Base-by-base conservation (phyloP, 2,329 filamentous ascomycete genomes). In the Alternaria alternata region DNA sequence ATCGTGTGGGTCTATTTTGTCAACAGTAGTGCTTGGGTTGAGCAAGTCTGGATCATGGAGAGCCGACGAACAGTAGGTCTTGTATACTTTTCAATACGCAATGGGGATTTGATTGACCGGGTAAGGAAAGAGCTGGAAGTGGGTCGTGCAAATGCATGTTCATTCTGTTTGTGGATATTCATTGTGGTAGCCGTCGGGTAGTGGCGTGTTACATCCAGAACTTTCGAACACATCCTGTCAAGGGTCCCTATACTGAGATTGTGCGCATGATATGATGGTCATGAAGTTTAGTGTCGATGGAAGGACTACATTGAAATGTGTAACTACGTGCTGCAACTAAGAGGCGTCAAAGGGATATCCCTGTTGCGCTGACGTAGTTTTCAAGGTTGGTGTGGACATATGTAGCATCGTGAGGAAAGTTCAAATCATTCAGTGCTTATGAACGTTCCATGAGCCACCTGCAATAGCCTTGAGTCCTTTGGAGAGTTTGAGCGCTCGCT, bases 121-220 rank as follows among this genome's bases (percentile, higher is more conserved):
- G 32, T n/a, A 26, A 5, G n/a, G 28, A 42, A 36, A 3, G 2
- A n/a, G 28, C 26, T 32, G 28, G 44, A 26, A 32, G 18, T 7
- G 4, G 46, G 46, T 48, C 46, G 32, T 41, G 42, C 51, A 43
- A 34, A 34, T 11, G 44, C 26, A 32, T 56, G 14, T 51, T 42
- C 26, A 26, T 26, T 56, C 34, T 42, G 36, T 30, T 36, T 51
- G 18, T 56, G 26, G 24, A 41, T 41, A 18, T 41, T 51, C 28
- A 16, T 32, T 22, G 51, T 46, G 39, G 20, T 51, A 56, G 24
- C 44, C 44, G 54, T 41, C 44, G 54, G 54, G 34, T 51, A 39
- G 26, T 16, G 22, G 14, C 36, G 30, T 51, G 32, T 48, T 30
- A 41, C 44, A 26, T 36, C 18, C 36, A 12, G 20, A 48, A 11